These are phyloP conservation scores for Thuidium tamariscinum DNA, from an alignment of 225 moss, liverwort and hornwort species.

Conservation along the genomic window DNA sequence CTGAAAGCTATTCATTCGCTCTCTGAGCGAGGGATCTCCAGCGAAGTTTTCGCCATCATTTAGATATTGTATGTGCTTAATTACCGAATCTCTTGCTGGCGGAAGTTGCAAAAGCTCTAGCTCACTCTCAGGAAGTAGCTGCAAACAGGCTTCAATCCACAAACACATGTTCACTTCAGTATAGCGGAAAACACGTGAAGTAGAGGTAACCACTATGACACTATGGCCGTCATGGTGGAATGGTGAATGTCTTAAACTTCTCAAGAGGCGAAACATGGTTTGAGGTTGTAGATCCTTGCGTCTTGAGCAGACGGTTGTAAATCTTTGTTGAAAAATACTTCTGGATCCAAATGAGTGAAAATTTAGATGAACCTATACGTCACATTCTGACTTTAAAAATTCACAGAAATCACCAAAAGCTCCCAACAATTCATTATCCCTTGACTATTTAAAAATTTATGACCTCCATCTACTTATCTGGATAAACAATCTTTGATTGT, in stretches of 20 bases:
- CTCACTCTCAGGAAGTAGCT: slow-evolving; percentile 55
- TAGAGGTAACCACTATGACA: not conserved
- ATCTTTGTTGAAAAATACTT: not conserved
- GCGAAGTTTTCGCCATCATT: slow-evolving; percentile 10
- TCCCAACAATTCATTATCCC: not conserved
- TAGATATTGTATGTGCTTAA: slow-evolving; percentile 46
- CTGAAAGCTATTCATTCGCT: slow-evolving; percentile 39
- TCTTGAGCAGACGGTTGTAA: not conserved
- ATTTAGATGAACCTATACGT: not conserved
- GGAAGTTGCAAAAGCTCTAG: slow-evolving; percentile 46
- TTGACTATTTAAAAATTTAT: not conserved
- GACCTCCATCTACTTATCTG: not conserved
- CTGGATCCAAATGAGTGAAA: not conserved
- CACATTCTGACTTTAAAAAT: not conserved
- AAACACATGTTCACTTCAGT: not conserved
- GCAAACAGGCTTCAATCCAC: slow-evolving; percentile 59
- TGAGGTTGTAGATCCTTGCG: not conserved
- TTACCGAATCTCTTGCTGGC: slow-evolving; percentile 14
- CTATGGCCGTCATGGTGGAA: not conserved
- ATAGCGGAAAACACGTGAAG: not conserved
- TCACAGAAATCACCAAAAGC: not conserved
- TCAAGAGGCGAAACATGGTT: not conserved
- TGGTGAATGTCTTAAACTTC: not conserved
- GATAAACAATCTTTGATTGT: not conserved
- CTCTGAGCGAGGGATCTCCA: slow-evolving; percentile 9